These are phyloP conservation scores for Aspergillus bertholletiae DNA, from an alignment of 495 filamentous ascomycete genomes.

Conservation along the genomic window DNA sequence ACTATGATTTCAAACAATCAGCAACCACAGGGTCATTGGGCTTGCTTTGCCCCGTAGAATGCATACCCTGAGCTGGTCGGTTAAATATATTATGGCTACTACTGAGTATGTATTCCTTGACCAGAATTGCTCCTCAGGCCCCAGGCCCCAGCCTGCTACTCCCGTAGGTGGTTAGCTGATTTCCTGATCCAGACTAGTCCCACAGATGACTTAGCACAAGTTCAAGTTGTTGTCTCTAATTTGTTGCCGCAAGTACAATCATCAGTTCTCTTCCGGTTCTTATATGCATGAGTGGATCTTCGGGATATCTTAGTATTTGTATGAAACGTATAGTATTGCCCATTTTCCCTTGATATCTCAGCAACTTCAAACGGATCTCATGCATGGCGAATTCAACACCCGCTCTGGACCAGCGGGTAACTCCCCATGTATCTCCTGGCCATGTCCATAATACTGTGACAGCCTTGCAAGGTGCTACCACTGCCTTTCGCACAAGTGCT, in stretches of 20 bases:
- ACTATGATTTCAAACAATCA: too few species aligned
- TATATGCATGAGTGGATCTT: not conserved
- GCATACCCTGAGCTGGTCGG: too few species aligned
- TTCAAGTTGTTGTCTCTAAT: not conserved
- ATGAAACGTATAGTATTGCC: not conserved
- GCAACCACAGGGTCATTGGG: too few species aligned
- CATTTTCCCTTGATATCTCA: not conserved
- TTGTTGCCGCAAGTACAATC: not conserved
- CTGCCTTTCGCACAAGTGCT: constrained; percentile 30
- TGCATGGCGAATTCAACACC: constrained; percentile 32
- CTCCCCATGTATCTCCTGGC: constrained; percentile 23
- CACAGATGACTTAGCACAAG: not conserved
- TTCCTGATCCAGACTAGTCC: not conserved
- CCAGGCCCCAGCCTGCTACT: too few species aligned
- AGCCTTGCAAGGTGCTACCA: constrained; percentile 37
- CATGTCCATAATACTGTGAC: constrained; percentile 11
- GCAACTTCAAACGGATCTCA: constrained; percentile 13
- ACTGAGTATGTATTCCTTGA: too few species aligned
- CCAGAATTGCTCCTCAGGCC: too few species aligned
- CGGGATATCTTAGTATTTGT: not conserved
- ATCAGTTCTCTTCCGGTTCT: not conserved
- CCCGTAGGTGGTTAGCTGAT: not conserved
- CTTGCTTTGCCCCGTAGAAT: too few species aligned
- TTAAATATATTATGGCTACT: too few species aligned
- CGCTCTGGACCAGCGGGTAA: constrained; percentile 29